Conservation (phyloP, 1,139 yeast species). For the Pichia inconspicua region DNA sequence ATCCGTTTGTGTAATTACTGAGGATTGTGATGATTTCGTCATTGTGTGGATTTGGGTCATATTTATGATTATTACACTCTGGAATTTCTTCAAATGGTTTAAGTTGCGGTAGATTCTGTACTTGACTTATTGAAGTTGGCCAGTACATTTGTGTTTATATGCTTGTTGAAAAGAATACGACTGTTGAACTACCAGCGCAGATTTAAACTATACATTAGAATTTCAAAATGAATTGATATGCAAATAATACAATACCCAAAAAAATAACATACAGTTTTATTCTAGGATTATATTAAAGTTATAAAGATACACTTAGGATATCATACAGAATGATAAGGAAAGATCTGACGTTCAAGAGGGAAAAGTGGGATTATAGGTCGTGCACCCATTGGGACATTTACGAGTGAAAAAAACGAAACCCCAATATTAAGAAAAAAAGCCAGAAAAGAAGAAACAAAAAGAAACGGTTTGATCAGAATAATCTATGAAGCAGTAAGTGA, state of each 20-base stretch:
- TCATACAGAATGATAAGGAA: not conserved
- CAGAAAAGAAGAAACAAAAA: slow-evolving; percentile 2
- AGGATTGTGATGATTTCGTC: slow-evolving; percentile 17
- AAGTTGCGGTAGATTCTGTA: slow-evolving; percentile 22
- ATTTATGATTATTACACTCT: slow-evolving; percentile 7
- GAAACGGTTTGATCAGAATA: slow-evolving; percentile 3
- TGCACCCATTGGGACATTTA: no score
- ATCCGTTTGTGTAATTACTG: slow-evolving; percentile 5
- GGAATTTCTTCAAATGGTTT: slow-evolving; percentile 11
- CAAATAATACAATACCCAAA: no score
- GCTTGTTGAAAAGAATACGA: not conserved
- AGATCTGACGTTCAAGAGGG: slow-evolving; percentile 4
- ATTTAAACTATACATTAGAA: no score
- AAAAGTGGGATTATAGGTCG: not conserved
- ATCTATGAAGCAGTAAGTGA: not conserved
- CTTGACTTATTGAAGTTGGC: slow-evolving; percentile 23
- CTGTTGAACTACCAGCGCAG: no score
- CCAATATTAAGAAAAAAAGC: slow-evolving; percentile 6
- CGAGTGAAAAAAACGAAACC: not conserved
- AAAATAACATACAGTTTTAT: no score
- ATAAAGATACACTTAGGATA: slow-evolving; percentile 10
- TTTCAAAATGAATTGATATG: no score
- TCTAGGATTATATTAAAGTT: slow-evolving; percentile 1
- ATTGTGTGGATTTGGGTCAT: slow-evolving; percentile 21
- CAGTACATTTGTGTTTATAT: slow-evolving; percentile 20